Percentiles rank a stretch among this genome's conserved stretches.
Conservation (phyloP, 768 basidiomycete genomes). For the Boletus fagicola region DNA sequence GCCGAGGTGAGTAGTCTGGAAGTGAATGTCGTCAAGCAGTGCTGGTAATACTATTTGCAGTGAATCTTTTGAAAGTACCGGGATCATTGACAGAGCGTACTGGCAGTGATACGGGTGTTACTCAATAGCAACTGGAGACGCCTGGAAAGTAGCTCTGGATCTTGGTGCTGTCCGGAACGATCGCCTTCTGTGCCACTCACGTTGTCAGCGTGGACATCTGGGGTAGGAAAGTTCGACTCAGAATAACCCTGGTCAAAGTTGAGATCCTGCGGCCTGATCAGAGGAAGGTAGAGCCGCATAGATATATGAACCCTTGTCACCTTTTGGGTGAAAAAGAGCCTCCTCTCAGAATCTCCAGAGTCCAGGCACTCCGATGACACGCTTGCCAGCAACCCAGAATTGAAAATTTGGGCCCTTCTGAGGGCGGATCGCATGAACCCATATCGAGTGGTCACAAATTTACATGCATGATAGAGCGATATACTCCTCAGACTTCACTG, state of each 20-base stretch:
- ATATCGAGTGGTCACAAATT: neutral
- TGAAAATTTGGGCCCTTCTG: neutral
- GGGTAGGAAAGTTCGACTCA: neutral
- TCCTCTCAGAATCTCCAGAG: neutral
- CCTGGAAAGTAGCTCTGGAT: neutral
- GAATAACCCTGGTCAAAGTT: neutral
- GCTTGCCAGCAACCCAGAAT: neutral
- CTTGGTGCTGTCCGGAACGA: neutral
- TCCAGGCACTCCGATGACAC: neutral
- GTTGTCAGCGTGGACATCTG: neutral
- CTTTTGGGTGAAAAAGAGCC: neutral
- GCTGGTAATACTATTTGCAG: neutral
- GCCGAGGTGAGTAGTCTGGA: neutral
- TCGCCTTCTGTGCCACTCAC: neutral
- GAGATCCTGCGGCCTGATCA: neutral
- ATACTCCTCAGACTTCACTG: neutral
- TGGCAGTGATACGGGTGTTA: neutral
- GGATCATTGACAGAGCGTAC: neutral
- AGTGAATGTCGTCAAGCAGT: neutral
- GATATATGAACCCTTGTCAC: neutral
- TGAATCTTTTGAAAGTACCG: neutral
- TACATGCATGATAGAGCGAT: neutral
- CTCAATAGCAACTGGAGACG: neutral
- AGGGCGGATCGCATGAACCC: neutral
- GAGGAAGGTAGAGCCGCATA: neutral